Evolutionary conservation across 805 yeast genomes (phyloP), one percentile per base, ranked within the genome.

Genomic region (Ogataea salicorniae): DNA sequence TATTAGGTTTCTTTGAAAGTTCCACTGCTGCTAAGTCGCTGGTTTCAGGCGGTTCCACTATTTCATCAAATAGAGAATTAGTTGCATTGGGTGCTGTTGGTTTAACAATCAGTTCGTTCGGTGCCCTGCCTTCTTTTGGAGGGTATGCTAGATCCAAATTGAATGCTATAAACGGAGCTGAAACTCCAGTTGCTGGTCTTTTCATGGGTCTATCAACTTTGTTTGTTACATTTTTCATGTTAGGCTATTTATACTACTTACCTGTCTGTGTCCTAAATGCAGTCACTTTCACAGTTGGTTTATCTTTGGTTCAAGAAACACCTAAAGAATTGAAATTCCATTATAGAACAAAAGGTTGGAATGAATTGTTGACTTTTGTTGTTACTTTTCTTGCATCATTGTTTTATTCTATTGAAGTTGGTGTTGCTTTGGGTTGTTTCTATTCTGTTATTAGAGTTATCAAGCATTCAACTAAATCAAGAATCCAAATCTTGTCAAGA

Each of bases 71-170:
- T 64, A 77, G 97, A 50, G 99, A 92, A 62, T 69, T 92, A 38
- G 91, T 94, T 5, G 97, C 97, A 0, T 70, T 92, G 31, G 98
- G 99, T 1, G 67, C 77, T 14, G 80, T 85, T 46, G 92, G 91
- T 56, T 50, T 89, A 2, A 67, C 76, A 0, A 82, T 83, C 0
- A 76, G 88, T 3, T 47, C 62, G 9, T 63, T 80, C 46, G 85
- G 87, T 39, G 85, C 90, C 0, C 69, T 92, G 15, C 97, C 99
- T 0, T 80, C 95, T 0, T 91, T 91, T 73, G 99, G 98, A 9
- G 98, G 98, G 0, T 92, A 91, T 61, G 98, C 97, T 2, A 76
- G 98, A 58, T 85, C 96, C 16, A 90, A 87, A 59, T 83, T 92
- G 49, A 92, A 92, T 68, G 85, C 91, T 1, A 70, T 89, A 44